Percentiles rank a stretch among this genome's conserved stretches.
phyloP scores from a whole-genome alignment of 129 eudicot species.

The Lactuca saligna region DNA sequence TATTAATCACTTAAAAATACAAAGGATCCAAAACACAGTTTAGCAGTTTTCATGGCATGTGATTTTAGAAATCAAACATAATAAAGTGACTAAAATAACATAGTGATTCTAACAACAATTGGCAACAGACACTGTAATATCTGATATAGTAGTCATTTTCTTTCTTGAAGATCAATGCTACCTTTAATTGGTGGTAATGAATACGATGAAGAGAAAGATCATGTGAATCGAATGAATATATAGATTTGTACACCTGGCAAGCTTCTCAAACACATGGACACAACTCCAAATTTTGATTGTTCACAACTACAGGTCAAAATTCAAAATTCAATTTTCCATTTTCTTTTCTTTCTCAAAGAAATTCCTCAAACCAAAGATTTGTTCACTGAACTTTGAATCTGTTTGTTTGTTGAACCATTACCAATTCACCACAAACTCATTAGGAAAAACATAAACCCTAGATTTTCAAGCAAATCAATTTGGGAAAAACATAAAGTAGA shows the following conservation, averaged over 20 bases:
- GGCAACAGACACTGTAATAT: no score
- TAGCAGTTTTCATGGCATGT: no score
- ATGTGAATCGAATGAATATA: constrained; percentile 72
- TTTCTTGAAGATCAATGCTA: no score
- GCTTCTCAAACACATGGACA: constrained; percentile 95
- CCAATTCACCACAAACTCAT: background rate
- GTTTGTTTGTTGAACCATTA: constrained; percentile 69
- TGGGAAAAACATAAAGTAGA: background rate
- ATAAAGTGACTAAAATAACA: no score
- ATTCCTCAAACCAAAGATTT: no score
- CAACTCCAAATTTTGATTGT: constrained; percentile 92
- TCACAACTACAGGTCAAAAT: constrained; percentile 81
- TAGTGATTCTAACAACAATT: no score
- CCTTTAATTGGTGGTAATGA: constrained; percentile 89
- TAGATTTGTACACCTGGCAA: constrained; percentile 94
- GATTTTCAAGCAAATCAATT: constrained; percentile 22
- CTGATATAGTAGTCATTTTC: no score
- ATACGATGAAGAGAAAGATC: constrained; percentile 81
- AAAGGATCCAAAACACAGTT: no score
- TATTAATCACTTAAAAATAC: no score
- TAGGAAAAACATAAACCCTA: constrained; percentile 14
- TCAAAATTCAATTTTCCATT: background rate
- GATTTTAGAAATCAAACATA: no score
- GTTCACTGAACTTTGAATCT: constrained; percentile 50
- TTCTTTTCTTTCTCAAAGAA: background rate